Percentiles rank a stretch among this genome's conserved stretches.
Conservation (phyloP, 2,329 filamentous ascomycete species). For the Colletotrichum chrysophilum region DNA sequence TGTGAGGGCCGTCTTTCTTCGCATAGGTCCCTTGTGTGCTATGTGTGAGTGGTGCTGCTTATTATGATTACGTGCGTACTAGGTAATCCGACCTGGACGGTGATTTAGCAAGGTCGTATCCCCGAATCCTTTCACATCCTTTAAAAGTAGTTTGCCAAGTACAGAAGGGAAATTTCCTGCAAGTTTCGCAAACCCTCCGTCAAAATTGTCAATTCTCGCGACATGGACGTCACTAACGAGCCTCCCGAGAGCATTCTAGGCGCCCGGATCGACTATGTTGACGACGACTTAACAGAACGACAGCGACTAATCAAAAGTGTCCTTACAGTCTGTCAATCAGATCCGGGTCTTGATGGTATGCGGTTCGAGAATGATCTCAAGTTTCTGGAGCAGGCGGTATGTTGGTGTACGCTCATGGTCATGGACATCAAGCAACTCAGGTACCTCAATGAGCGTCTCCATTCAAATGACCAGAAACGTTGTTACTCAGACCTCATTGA, state of each 20-base stretch:
- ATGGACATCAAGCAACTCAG: neutral
- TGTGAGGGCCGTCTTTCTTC: too few relatives aligned
- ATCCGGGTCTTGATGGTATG: neutral
- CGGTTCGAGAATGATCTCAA: accelerated
- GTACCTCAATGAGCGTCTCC: neutral
- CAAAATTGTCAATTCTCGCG: neutral
- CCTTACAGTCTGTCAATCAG: neutral
- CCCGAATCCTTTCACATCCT: neutral
- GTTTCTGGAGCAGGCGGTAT: neutral
- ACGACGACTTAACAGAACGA: neutral
- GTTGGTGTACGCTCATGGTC: neutral
- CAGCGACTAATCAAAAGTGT: neutral
- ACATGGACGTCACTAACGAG: neutral
- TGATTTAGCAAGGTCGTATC: neutral
- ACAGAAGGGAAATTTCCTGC: neutral
- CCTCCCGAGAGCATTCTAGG: neutral
- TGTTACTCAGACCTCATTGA: too few relatives aligned
- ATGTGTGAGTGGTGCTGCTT: too few relatives aligned
- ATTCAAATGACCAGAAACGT: too few relatives aligned
- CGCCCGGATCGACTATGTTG: neutral
- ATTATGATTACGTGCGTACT: neutral
- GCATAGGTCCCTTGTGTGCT: too few relatives aligned
- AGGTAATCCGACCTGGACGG: neutral
- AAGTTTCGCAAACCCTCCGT: neutral
- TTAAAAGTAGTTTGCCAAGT: neutral